phyloP scores from a whole-genome alignment of 2,329 filamentous ascomycete species.

The Bertia moriformis region DNA sequence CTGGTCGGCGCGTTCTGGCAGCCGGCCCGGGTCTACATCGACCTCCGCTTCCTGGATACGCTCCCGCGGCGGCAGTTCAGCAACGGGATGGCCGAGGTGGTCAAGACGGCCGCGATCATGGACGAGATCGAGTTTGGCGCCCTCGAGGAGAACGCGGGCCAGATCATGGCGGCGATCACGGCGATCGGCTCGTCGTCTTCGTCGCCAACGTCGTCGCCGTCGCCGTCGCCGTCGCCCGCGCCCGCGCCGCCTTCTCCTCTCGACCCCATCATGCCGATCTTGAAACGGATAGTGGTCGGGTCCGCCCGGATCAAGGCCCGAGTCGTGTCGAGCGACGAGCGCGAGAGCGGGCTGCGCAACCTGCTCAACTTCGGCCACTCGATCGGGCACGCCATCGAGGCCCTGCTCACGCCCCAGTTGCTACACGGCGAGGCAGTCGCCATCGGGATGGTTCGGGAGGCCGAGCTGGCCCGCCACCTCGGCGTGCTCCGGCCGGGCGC shows the following conservation, averaged over 20 bases:
- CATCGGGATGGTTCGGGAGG: constrained; percentile 97
- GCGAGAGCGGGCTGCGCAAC: constrained; percentile 85
- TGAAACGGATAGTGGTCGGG: constrained; percentile 71
- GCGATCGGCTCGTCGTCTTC: no score
- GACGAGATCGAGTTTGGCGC: constrained; percentile 73
- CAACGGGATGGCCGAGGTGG: constrained; percentile 96
- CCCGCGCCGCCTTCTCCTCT: no score
- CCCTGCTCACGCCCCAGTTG: constrained; percentile 85
- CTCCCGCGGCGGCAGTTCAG: constrained; percentile 84
- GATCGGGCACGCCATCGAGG: constrained; percentile 92
- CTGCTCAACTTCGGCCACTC: constrained; percentile 96
- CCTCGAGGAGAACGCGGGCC: constrained; percentile 67
- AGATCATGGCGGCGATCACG: constrained; percentile 61
- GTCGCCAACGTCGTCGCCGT: no score
- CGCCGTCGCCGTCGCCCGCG: no score
- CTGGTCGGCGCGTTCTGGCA: constrained; percentile 95
- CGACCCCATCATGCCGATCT: constrained; percentile 50
- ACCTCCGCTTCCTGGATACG: constrained; percentile 80
- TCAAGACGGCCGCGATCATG: constrained; percentile 96
- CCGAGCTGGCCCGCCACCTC: constrained; percentile 77
- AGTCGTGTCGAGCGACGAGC: constrained; percentile 86
- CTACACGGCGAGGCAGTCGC: constrained; percentile 91
- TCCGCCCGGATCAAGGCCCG: constrained; percentile 88
- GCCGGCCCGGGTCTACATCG: constrained; percentile 83
- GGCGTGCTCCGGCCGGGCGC: constrained; percentile 75